Base-by-base conservation (phyloP, 441 rosid species). In the Flueggea neowawraea region DNA sequence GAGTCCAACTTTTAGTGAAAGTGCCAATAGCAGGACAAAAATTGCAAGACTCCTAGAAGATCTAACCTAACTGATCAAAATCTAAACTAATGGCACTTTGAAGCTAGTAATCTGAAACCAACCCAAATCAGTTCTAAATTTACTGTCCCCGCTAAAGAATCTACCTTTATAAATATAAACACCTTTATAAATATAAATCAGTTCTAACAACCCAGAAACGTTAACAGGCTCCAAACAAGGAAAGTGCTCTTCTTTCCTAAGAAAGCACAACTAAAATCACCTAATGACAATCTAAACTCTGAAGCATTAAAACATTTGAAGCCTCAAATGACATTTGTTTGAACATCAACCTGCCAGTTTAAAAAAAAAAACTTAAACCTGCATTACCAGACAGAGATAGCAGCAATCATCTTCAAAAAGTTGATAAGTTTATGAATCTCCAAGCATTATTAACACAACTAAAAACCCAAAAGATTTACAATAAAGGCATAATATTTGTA, bases 41-140 rank as follows among this genome's bases (percentile, higher is more conserved):
- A 31, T 14, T 2, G 45, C 62, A 65, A 52, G 56, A 55, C 55
- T 17, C 53, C 58, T 44, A n/a, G 12, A 63, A 68, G 70, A 71
- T 68, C 66, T 54, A 52, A 64, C 60, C 54, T 28, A 68, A 53
- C 5, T 61, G 14, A 36, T 7, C 53, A 51, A 47, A 61, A 58
- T 60, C 52, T 7, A 61, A 32, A 61, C 7, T 32, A 41, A 47
- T 31, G 17, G 7, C 36, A 36, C 55, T 28, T 44, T 41, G 31
- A 64, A 28, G 17, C 54, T 53, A 57, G 54, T 64, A 12, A 49
- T 54, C 50, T 5, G 41, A 36, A 36, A 36, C 6, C 41, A 36
- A 14, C n/a, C 45, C 31, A 31, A 57, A 55, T 57, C 33, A 68
- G 44, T 32, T 62, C 45, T 48, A 54, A 54, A 49, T 28, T 36